Percentiles rank a stretch among this genome's conserved stretches.
These are phyloP conservation scores for Thalia dealbata DNA, from an alignment of 176 grass and related monocot genomes.

Conservation along the genomic window DNA sequence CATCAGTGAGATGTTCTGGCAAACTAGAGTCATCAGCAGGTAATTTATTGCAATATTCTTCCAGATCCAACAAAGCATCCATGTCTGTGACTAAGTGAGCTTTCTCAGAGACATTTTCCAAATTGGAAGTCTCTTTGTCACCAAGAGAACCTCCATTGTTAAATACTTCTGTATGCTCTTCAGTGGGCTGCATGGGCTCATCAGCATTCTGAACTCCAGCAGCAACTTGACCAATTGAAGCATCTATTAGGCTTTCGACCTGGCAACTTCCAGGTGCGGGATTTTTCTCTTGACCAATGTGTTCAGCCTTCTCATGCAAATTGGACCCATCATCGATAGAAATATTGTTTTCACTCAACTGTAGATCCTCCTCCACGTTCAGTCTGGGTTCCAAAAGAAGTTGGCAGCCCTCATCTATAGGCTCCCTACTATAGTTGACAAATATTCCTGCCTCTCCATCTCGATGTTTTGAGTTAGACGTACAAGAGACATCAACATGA, in stretches of 20 bases:
- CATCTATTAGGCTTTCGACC: neutral
- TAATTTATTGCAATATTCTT: slow-evolving; percentile 6
- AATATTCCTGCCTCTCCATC: neutral
- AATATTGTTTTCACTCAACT: neutral
- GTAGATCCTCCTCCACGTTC: neutral
- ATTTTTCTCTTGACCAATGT: neutral
- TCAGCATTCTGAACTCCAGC: neutral
- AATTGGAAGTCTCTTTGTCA: slow-evolving; percentile 15
- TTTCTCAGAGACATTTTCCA: neutral
- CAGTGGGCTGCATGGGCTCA: neutral
- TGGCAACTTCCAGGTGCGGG: neutral
- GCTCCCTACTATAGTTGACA: slow-evolving; percentile 12
- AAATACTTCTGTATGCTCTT: neutral
- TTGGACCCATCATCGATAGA: slow-evolving; percentile 7
- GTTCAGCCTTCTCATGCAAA: neutral
- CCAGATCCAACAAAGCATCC: neutral
- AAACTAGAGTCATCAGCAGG: slow-evolving; percentile 13
- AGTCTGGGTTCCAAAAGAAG: neutral
- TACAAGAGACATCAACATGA: slow-evolving; percentile 37
- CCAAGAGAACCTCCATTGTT: neutral
- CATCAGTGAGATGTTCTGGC: slow-evolving; percentile 27
- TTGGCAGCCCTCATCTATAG: slow-evolving; percentile 7
- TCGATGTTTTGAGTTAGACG: neutral
- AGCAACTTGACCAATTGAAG: neutral
- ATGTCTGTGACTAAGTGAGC: neutral